Evolutionary conservation across 2,329 filamentous ascomycete genomes (phyloP).

Genomic region (Drechslera avenae): DNA sequence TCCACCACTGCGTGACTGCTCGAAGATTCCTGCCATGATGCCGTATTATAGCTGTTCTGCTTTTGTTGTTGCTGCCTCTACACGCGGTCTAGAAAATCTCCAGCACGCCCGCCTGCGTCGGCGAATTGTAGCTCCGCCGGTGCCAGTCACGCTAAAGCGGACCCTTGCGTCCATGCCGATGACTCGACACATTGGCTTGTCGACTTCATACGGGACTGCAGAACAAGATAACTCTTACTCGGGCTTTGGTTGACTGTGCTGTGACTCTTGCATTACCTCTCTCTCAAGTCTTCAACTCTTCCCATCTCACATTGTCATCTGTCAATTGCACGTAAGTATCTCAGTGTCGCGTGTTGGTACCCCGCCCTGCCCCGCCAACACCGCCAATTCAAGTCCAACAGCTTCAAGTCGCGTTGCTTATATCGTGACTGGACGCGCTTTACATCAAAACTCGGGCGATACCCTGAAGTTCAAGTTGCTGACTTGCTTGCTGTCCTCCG

Average conservation of each 20-base stretch:
- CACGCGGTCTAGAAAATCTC: conserved; percentile 38
- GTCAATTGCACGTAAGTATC: conserved; percentile 9
- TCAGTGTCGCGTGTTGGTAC: conserved; percentile 18
- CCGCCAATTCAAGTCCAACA: not conserved
- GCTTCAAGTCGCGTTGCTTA: not conserved
- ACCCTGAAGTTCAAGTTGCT: not conserved
- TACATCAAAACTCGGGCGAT: not conserved
- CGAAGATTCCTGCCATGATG: conserved; percentile 91
- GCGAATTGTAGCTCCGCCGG: conserved; percentile 29
- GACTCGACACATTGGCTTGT: conserved; percentile 37
- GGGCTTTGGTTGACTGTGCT: conserved; percentile 10
- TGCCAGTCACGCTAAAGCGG: conserved; percentile 19
- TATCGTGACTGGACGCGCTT: not conserved
- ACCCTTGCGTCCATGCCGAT: conserved; percentile 28
- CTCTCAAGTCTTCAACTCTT: not conserved
- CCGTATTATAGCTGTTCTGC: conserved; percentile 35
- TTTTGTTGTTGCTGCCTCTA: conserved; percentile 37
- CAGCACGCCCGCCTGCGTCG: conserved; percentile 26
- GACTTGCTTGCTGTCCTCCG: conserved; percentile 14
- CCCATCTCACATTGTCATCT: not conserved
- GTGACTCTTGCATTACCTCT: conserved; percentile 6
- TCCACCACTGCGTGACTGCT: conserved; percentile 88
- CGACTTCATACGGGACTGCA: conserved; percentile 30
- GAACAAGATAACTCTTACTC: conserved; percentile 23
- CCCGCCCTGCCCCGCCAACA: conserved; percentile 42